Evolutionary conservation across 208 protist species (phyloP), one percentile per base, ranked within the genome.

Genomic region (Trypanosoma platydactyli): DNA sequence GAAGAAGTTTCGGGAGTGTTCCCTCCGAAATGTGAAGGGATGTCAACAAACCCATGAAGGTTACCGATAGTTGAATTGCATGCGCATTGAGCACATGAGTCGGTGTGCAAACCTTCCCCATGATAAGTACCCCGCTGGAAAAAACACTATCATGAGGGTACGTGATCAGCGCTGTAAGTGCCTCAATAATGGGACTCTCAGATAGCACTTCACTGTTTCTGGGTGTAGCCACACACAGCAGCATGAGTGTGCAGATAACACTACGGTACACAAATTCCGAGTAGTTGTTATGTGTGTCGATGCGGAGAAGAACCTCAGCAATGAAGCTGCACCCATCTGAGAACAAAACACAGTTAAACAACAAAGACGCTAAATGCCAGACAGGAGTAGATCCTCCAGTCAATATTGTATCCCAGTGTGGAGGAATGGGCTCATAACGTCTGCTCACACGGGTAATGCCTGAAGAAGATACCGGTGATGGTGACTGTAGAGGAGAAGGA

Each of bases 241-340:
- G 56, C 75, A 81, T 79, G 52, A 93, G 52, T 25, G 87, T 85
- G 25, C 64, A 72, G 52, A 91, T 79, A 56, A 83, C 53, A 69
- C 71, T 75, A 7, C 87, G 73, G 67, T 86, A 93, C 22, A 95
- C 76, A n/a, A 73, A 73, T 53, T 91, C 87, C 12, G 79, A 77
- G 0, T 73, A 58, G 13, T 68, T 60, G 64, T 67, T 76, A 48
- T 62, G 64, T 33, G 80, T 81, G 61, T 88, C 82, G 11, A 95
- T 69, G 38, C 75, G 50, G 11, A 88, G 61, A 33, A 95, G 57
- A 49, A 71, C 77, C 46, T 61, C 68, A 38, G 81, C 70, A 54
- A 95, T 69, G 27, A 91, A 41, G 6, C 40, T 40, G 33, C 78
- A 65, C 7, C 73, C 65, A 16, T 75, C 77, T 7, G 63, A 33